These are phyloP conservation scores for Canavalia gladiata DNA, from an alignment of 306 rosid species.

Conservation along the genomic window DNA sequence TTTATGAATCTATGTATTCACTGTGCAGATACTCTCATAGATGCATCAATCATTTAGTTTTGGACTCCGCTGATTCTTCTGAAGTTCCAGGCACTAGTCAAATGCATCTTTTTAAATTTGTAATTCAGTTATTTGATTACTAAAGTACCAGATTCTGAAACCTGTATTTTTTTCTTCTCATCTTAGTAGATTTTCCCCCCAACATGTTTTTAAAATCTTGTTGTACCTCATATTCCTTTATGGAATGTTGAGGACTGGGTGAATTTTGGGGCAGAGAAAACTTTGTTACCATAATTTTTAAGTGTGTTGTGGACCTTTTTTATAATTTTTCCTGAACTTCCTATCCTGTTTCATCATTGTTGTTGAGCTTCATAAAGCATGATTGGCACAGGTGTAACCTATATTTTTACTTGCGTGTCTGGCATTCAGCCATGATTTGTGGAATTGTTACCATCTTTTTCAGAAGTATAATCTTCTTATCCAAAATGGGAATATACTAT, in stretches of 20 bases:
- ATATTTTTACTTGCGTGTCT: constrained; percentile 16
- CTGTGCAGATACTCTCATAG: constrained; percentile 82
- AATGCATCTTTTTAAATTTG: constrained; percentile 77
- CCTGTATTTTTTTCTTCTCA: constrained; percentile 56
- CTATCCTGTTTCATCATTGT: neutral
- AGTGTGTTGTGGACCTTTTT: constrained; percentile 48
- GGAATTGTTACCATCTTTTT: neutral
- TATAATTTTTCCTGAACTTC: neutral
- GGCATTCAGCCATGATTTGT: constrained; percentile 19
- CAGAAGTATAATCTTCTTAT: neutral
- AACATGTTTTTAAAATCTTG: constrained; percentile 49
- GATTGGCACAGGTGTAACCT: constrained; percentile 9
- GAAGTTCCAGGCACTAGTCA: constrained; percentile 81
- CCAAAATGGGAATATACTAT: neutral
- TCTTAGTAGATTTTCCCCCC: constrained; percentile 41
- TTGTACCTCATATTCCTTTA: constrained; percentile 46
- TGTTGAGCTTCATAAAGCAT: constrained; percentile 27
- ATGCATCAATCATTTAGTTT: constrained; percentile 80
- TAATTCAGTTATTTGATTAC: constrained; percentile 55
- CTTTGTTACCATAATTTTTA: constrained; percentile 48
- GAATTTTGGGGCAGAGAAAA: constrained; percentile 63
- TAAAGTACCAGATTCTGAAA: constrained; percentile 64
- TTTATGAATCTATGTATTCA: constrained; percentile 62
- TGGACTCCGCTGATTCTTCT: constrained; percentile 89
- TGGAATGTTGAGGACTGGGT: constrained; percentile 51